Evolutionary conservation across 352 stramenopile genomes (phyloP).

Genomic region (Thalassiosira exigua): DNA sequence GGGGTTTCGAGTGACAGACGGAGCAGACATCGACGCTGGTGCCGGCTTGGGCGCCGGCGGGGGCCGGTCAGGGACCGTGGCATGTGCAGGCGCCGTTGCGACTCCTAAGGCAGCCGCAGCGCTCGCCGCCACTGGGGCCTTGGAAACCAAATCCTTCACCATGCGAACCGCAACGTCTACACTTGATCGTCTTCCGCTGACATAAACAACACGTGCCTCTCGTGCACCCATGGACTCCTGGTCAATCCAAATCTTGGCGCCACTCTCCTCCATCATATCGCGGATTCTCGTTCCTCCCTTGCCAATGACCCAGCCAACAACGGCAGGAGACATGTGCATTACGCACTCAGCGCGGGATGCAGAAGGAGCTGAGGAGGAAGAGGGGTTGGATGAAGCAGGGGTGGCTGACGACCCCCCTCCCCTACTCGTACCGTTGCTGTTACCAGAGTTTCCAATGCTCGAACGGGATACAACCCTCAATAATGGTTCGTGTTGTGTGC

Average conservation of each 20-base stretch:
- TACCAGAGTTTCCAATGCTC: no score
- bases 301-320: slow-evolving; percentile 86
- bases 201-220: slow-evolving; percentile 79
- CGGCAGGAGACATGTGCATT: slow-evolving; percentile 77
- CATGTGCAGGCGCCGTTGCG: slow-evolving; percentile 14
- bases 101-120: slow-evolving; percentile 11
- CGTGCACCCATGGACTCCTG: slow-evolving; percentile 78
- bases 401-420: slow-evolving; percentile 18
- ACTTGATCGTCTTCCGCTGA: slow-evolving; percentile 75
- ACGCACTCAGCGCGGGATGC: slow-evolving; percentile 67
- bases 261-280: slow-evolving; percentile 85
- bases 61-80: no score
- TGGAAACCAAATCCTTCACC: slow-evolving; percentile 79
- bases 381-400: no score
- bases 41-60: neutral
- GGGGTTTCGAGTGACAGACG: neutral
- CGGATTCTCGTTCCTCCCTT: slow-evolving; percentile 81
- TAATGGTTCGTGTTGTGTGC: slow-evolving; percentile 51
- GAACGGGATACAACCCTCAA: slow-evolving; percentile 64
- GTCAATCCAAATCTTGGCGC: slow-evolving; percentile 86
- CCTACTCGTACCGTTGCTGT: no score
- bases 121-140: slow-evolving; percentile 65
- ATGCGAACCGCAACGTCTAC: slow-evolving; percentile 77
- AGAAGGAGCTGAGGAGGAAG: slow-evolving; percentile 28
- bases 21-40: slow-evolving; percentile 9